Evolutionary conservation across 768 basidiomycete species (phyloP).

Genomic region (Glaciozyma martinii): DNA sequence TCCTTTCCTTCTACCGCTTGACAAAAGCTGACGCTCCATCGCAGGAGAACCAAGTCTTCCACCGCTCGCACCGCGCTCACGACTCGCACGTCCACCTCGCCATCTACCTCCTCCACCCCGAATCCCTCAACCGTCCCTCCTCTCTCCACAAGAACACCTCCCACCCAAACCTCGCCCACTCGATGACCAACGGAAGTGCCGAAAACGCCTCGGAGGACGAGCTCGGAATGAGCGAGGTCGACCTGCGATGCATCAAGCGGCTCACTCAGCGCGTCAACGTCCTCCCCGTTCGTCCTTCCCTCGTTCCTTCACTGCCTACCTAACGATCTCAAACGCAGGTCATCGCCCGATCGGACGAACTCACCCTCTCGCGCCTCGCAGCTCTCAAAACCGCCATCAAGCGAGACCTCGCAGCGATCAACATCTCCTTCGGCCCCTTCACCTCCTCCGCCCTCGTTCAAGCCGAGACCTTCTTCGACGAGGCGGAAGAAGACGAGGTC

Average conservation of each 20-base stretch:
- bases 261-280: constrained; percentile 13
- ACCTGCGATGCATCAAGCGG: constrained; percentile 7
- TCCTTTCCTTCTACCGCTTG: neutral
- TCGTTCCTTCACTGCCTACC: neutral
- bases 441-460: neutral
- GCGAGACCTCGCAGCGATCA: neutral
- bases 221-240: neutral
- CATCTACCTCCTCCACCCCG: constrained; percentile 16
- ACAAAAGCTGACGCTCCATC: neutral
- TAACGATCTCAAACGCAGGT: neutral
- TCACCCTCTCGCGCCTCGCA: neutral
- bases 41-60: constrained; percentile 9
- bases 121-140: neutral
- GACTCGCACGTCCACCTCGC: constrained; percentile 15
- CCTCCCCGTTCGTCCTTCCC: constrained; percentile 2
- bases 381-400: constrained; percentile 5
- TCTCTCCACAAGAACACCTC: neutral
- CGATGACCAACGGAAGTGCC: neutral
- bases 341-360: constrained; percentile 5
- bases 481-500: too few relatives aligned
- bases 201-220: neutral
- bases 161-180: neutral
- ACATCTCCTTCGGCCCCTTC: neutral
- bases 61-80: constrained; percentile 1
- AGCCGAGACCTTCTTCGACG: neutral